Base-by-base conservation (phyloP, 2,329 filamentous ascomycete genomes). In the Camptophora hylomeconis region DNA sequence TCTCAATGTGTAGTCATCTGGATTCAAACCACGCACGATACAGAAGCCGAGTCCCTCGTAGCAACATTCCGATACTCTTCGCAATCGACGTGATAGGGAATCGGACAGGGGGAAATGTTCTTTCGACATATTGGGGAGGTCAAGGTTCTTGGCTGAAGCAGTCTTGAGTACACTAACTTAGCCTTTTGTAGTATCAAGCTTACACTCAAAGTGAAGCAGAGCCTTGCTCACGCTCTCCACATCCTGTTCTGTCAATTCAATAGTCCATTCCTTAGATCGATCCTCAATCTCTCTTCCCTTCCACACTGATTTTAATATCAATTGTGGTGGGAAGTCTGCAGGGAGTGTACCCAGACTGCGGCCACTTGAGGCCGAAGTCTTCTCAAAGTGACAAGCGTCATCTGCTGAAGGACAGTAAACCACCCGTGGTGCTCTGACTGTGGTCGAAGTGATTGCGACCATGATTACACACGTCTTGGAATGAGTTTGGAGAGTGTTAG, bases 241-340 rank as follows among this genome's bases (percentile, higher is more conserved):
- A 17, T 65, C 50, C 2, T 37, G 37, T 5, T 49, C 32, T 4
- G 40, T 54, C 21, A 62, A 41, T 17, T 48, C 41, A 29, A 55
- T 56, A 2, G 49, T 51, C 54, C 59, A 65, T 28, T 63, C 46
- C 36, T 55, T 11, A 5, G 5, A 56, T 2, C 44, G 43, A 2
- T 41, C 35, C 5, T 40, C 45, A 9, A 64, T 40, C 3, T 53
- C 48, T 11, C 50, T 49, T 3, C 57, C 59, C 19, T 64, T 56
- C 61, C 62, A 67, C 1, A 63, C 61, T 1, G 65, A 46, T 4
- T 58, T 48, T 1, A 57, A 60, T 2, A 47, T 36, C 1, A 65
- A 37, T 20, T 56, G 34, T 13, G 39, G 14, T 0, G 61, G 61
- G 36, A 62, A 65, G 0, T 54, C 58, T 1, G 41, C 28, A 0